Conservation (phyloP, 106 monocot genomes). For the Dioscorea alata region DNA sequence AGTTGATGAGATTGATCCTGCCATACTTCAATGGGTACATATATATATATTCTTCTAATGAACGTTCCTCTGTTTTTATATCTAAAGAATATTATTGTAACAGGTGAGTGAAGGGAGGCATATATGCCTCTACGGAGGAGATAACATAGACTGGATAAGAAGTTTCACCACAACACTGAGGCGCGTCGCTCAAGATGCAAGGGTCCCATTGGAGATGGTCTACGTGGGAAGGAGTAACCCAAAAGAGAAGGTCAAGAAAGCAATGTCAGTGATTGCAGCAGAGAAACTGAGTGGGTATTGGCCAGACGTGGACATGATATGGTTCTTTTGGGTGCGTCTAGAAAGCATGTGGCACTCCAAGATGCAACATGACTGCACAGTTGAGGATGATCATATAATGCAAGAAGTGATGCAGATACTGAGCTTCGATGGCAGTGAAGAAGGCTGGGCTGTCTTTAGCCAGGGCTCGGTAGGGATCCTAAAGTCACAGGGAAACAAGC, state of each 20-base stretch:
- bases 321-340: conserved; percentile 86
- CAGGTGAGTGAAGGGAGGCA: conserved; percentile 42
- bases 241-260: conserved; percentile 52
- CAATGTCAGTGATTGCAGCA: conserved; percentile 11
- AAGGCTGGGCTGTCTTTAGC: conserved; percentile 74
- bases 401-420: conserved; percentile 69
- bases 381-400: conserved; percentile 64
- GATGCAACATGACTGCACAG: conserved; percentile 47
- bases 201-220: conserved; percentile 61
- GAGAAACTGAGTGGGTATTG: conserved; percentile 71
- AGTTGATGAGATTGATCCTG: conserved; percentile 74
- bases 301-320: conserved; percentile 58
- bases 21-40: conserved; percentile 40
- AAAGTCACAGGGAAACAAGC: conserved; percentile 43
- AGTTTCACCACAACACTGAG: conserved; percentile 45
- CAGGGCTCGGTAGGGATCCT: conserved; percentile 42
- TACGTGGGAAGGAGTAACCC: conserved; percentile 93
- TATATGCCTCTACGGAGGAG: conserved; percentile 77
- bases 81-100: neutral
- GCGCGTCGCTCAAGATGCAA: conserved; percentile 36
- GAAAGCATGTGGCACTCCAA: conserved; percentile 94
- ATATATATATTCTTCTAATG: no score
- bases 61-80: no score
- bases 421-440: conserved; percentile 73
- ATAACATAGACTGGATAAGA: conserved; percentile 76